phyloP scores from a whole-genome alignment of 108 stramenopile genomes.

The Phaeodactylum tricornutum region DNA sequence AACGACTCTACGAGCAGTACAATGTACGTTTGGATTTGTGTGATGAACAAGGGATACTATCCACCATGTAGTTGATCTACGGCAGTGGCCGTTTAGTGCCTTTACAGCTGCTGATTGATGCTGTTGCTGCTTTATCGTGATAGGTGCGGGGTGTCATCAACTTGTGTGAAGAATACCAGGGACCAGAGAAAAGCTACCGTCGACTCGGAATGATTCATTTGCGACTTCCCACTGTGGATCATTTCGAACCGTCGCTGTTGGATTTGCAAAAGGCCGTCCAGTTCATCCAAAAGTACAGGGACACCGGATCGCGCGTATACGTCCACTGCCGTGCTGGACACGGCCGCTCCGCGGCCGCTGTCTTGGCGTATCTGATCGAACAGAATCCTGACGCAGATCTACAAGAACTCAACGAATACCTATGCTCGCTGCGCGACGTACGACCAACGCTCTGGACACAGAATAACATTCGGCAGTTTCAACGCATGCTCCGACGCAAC shows the following conservation, averaged over 20 bases:
- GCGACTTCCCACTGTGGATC: constrained; percentile 71
- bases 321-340: constrained; percentile 85
- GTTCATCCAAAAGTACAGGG: constrained; percentile 56
- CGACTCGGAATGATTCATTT: constrained; percentile 62
- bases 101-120: not conserved
- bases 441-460: constrained; percentile 62
- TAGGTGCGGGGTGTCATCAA: constrained; percentile 60
- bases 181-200: constrained; percentile 48
- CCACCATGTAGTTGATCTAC: not conserved
- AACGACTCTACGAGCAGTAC: constrained; percentile 39
- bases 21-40: constrained; percentile 3
- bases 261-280: constrained; percentile 58
- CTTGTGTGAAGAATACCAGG: constrained; percentile 75
- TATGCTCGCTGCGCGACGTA: constrained; percentile 57
- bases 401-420: constrained; percentile 46
- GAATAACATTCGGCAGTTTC: constrained; percentile 48
- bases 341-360: constrained; percentile 71
- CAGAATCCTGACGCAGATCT: constrained; percentile 33
- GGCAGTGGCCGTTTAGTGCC: too few relatives aligned
- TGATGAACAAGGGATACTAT: not conserved
- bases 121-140: not conserved
- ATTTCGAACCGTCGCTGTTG: constrained; percentile 70
- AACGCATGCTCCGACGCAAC: too few relatives aligned
- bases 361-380: constrained; percentile 67
- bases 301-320: constrained; percentile 53